phyloP scores from a whole-genome alignment of 2,329 filamentous ascomycete species.

The Talaromyces sp. region DNA sequence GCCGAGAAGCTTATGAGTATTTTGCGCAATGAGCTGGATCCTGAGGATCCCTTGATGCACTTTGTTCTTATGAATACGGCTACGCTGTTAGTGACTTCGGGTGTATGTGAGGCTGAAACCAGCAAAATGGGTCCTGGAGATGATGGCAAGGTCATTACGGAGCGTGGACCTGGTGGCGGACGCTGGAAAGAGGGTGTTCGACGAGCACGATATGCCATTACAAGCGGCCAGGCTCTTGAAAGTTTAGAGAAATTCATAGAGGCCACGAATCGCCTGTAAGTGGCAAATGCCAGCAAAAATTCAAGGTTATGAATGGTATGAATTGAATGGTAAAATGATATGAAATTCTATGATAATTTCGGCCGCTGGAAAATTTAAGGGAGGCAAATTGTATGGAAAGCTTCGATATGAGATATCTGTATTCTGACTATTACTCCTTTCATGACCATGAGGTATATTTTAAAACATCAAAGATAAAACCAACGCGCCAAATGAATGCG shows the following conservation, averaged over 20 bases:
- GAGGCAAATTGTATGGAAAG: not conserved
- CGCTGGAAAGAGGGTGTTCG: conserved; percentile 94
- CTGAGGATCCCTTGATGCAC: conserved; percentile 79
- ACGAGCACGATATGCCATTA: conserved; percentile 80
- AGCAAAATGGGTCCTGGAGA: conserved; percentile 77
- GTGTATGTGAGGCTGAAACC: conserved; percentile 77
- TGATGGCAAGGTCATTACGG: conserved; percentile 73
- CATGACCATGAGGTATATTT: conserved; percentile 6
- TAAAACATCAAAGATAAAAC: not conserved
- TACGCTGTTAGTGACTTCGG: conserved; percentile 77
- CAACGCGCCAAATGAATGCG: conserved; percentile 18
- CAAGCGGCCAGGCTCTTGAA: conserved; percentile 78
- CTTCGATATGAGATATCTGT: not conserved
- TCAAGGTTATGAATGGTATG: not conserved
- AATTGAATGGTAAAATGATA: not conserved
- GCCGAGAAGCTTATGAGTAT: conserved; percentile 77
- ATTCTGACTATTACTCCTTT: conserved; percentile 7
- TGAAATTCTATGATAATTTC: not conserved
- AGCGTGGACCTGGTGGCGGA: conserved; percentile 78
- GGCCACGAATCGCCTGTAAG: conserved; percentile 60
- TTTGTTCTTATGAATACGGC: conserved; percentile 95
- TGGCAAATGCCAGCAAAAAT: not conserved
- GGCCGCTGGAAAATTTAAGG: not conserved
- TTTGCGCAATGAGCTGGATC: conserved; percentile 66
- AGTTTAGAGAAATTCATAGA: conserved; percentile 82